Evolutionary conservation across 139 green algal genomes (phyloP), one percentile per base, ranked within the genome.

Genomic region (Gonium pectorale): DNA sequence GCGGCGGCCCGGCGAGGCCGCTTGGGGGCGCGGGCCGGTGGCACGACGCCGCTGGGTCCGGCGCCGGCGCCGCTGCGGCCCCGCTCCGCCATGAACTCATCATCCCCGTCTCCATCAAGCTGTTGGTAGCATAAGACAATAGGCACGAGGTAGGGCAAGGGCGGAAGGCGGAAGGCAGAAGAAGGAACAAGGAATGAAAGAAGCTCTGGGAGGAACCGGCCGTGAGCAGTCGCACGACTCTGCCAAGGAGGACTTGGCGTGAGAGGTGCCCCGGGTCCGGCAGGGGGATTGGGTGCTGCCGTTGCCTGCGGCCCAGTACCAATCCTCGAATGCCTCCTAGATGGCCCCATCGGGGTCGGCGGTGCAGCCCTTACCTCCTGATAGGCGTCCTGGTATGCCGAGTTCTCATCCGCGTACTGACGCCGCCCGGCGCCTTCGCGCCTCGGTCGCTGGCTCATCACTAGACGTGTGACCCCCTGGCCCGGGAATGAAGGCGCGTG

Each of bases 391-490:
- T 33, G 56, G 62, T 41, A 19, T n/a, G 41, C 31, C 8, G 62
- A 66, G 33, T 66, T 44, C 13, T 66, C 71, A 31, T 66, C 49
- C 0, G 35, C 35, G 49, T 33, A 66, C 7, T 24, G 24, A 13
- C 15, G 49, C 24, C 46, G 49, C 54, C 49, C 17, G 1, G 71
- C 35, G 41, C 26, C 3, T 7, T 49, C 71, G 2, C 71, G 46
- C 71, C 49, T 64, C 5, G 51, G 22, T 9, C 71, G 71, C 54
- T 79, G 49, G 31, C 71, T 79, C 71, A 79, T 79, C 5, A 7
- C 44, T 3, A 7, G 6, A 13, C 49, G 13, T 13, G 49, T 13
- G 13, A 13, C 49, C 49, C 13, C 13, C 49, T 56, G 13, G 13
- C 17, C 17, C 49, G 13, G 49, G 13, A 26, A 56, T 13, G 13